Evolutionary conservation across 2,329 filamentous ascomycete genomes (phyloP).

Genomic region (Venturia carpophila): DNA sequence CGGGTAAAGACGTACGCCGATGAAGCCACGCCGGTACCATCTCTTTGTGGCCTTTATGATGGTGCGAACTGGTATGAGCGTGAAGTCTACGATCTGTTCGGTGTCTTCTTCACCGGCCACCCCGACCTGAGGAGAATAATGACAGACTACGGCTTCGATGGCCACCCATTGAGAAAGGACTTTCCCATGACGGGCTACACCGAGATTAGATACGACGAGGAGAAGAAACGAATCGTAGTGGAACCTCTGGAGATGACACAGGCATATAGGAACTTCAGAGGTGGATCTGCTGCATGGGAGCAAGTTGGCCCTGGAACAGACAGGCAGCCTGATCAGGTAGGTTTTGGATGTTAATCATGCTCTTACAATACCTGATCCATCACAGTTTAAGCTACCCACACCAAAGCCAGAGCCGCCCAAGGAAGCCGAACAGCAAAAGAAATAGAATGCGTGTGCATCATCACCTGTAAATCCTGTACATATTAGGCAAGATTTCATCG

Average conservation of each 20-base stretch:
- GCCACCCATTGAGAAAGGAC: slow-evolving; percentile 93
- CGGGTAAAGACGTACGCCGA: slow-evolving; percentile 98
- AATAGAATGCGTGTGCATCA: slow-evolving; percentile 49
- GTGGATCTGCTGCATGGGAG: slow-evolving; percentile 59
- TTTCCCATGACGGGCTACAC: slow-evolving; percentile 98
- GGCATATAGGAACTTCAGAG: slow-evolving; percentile 97
- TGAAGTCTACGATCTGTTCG: slow-evolving; percentile 95
- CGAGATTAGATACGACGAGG: slow-evolving; percentile 95
- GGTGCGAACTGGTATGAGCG: slow-evolving; percentile 99
- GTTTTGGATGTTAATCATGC: slow-evolving; percentile 17
- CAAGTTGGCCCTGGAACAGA: slow-evolving; percentile 65
- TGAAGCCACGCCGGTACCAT: slow-evolving; percentile 87
- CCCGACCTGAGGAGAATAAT: slow-evolving; percentile 95
- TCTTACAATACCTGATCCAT: slow-evolving; percentile 17
- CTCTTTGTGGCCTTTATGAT: slow-evolving; percentile 77
- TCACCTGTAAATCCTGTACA: slow-evolving; percentile 9
- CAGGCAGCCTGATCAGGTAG: slow-evolving; percentile 63
- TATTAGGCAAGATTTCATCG: slow-evolving; percentile 7
- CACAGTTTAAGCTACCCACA: slow-evolving; percentile 81
- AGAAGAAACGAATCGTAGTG: slow-evolving; percentile 99
- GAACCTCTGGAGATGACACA: slow-evolving; percentile 97
- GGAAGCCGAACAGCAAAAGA: slow-evolving; percentile 84
- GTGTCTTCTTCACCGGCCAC: slow-evolving; percentile 92
- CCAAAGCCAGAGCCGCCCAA: slow-evolving; percentile 84
- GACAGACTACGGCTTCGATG: slow-evolving; percentile 99